These are phyloP conservation scores for Nicotiana obtusifolia DNA, from an alignment of 257 asterid species.

Conservation along the genomic window DNA sequence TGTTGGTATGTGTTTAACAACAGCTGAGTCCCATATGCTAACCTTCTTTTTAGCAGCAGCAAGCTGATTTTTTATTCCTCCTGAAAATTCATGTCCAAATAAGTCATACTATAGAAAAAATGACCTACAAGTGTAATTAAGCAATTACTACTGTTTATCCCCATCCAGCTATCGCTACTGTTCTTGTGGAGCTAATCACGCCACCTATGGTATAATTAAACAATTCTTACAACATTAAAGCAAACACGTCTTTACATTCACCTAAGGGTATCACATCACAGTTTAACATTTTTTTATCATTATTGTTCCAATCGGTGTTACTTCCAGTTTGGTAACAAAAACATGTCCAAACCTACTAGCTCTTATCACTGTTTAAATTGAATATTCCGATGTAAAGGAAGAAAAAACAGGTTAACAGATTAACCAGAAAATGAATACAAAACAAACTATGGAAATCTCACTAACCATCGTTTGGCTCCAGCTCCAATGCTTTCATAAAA, in stretches of 20 bases:
- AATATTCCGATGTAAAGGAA: background rate
- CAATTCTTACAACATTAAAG: background rate
- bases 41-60: conserved; percentile 87
- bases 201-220: background rate
- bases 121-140: background rate
- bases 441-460: background rate
- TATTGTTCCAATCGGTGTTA: background rate
- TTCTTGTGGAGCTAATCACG: background rate
- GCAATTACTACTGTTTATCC: background rate
- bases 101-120: background rate
- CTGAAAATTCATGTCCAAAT: conserved; percentile 32
- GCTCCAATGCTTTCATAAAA: conserved; percentile 73
- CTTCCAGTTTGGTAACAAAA: background rate
- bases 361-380: background rate
- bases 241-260: background rate
- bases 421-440: background rate
- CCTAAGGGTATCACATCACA: background rate
- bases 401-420: background rate
- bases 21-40: background rate
- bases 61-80: conserved; percentile 71
- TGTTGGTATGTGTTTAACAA: background rate
- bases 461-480: conserved; percentile 96
- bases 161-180: background rate
- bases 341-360: background rate
- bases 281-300: background rate